These are phyloP conservation scores for Ogataea pilisensis DNA, from an alignment of 805 yeast genomes.

Conservation along the genomic window DNA sequence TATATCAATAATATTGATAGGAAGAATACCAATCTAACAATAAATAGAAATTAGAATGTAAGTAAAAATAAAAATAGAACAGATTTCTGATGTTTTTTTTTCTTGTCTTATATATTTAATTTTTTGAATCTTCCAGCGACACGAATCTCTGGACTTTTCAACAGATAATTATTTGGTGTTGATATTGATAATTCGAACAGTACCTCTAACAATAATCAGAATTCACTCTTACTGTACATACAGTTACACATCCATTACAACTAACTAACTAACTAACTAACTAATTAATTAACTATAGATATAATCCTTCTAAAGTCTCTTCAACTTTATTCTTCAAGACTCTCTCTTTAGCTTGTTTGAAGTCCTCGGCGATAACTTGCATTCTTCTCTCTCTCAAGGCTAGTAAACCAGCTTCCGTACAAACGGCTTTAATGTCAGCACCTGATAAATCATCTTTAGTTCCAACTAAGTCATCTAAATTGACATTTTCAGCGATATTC, in stretches of 20 bases:
- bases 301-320: conserved; percentile 91
- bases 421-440: conserved; percentile 95
- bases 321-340: conserved; percentile 95
- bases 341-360: conserved; percentile 89
- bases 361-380: conserved; percentile 94
- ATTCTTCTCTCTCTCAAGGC: conserved; percentile 96
- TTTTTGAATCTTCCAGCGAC: not conserved
- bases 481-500: conserved; percentile 85
- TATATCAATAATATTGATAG: too few species aligned
- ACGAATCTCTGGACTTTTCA: too few species aligned
- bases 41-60: too few species aligned
- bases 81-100: not conserved
- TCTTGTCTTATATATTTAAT: not conserved
- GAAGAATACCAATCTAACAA: too few species aligned
- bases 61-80: too few species aligned
- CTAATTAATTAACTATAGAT: conserved; percentile 36
- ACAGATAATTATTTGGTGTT: not conserved
- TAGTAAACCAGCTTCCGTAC: conserved; percentile 94
- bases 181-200: too few species aligned
- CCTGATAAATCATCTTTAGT: conserved; percentile 94
- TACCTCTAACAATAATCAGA: too few species aligned
- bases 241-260: too few species aligned
- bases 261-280: not conserved
- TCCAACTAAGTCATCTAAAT: conserved; percentile 81
- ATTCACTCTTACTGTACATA: too few species aligned